Percentiles rank a stretch among this genome's conserved stretches.
Evolutionary conservation across 176 grass and related monocot genomes (phyloP).

Genomic region (barley (Hordeum vulgare)): MorexV3_pseudomolecules_assembly NC_058521.1:576479824-576480323

Average conservation of each 20-base stretch:
- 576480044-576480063: conserved; percentile 32
- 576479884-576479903: conserved; percentile 31
- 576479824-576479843: conserved; percentile 45
- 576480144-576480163: no score
- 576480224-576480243: no score
- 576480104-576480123: conserved; percentile 10
- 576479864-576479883: conserved; percentile 26
- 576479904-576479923: conserved; percentile 19
- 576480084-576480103: conserved; percentile 2
- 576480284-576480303: no score
- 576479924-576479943: conserved; percentile 28
- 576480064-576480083: conserved; percentile 15
- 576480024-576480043: not conserved
- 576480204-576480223: no score
- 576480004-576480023: conserved; percentile 42
- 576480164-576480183: no score
- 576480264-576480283: no score
- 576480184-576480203: no score
- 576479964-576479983: conserved; percentile 14
- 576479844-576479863: conserved; percentile 32
- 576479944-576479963: not conserved
- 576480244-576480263: no score
- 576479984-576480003: not conserved
- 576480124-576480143: conserved; percentile 12
- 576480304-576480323: no score